Conservation (phyloP, 2,329 filamentous ascomycete species). For the Ophiostoma fasciatum region DNA sequence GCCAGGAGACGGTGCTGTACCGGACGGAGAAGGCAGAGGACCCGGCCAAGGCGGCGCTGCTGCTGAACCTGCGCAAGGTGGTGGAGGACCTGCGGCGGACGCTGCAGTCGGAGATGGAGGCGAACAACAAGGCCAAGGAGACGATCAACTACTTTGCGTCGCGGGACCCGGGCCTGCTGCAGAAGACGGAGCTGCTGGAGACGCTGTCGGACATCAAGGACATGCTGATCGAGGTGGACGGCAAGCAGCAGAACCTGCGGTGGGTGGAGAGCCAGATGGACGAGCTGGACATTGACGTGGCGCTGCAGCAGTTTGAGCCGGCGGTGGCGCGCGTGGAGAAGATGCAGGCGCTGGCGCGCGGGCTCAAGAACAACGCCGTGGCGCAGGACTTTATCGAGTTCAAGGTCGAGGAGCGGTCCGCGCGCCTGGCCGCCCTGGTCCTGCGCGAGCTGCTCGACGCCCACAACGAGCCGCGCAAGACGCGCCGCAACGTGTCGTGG, state of each 20-base stretch:
- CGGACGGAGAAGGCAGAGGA: constrained; percentile 71
- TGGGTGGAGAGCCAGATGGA: constrained; percentile 95
- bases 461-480: constrained; percentile 62
- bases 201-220: constrained; percentile 66
- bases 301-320: constrained; percentile 73
- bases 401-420: constrained; percentile 77
- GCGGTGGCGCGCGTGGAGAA: constrained; percentile 77
- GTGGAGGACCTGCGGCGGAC: constrained; percentile 83
- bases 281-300: constrained; percentile 89
- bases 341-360: constrained; percentile 61
- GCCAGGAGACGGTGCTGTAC: constrained; percentile 87
- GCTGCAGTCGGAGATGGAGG: constrained; percentile 73
- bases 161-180: constrained; percentile 59
- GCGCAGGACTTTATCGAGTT: constrained; percentile 86
- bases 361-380: constrained; percentile 70
- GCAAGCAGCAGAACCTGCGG: constrained; percentile 87
- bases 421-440: constrained; percentile 60
- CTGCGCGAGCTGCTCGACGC: constrained; percentile 64
- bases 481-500: constrained; percentile 71
- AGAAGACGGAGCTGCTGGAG: constrained; percentile 69
- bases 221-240: constrained; percentile 88
- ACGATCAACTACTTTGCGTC: constrained; percentile 76
- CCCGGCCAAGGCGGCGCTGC: constrained; percentile 61
- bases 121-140: constrained; percentile 70
- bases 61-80: constrained; percentile 84